A percentile compares a stretch with the other conserved stretches of the same genome.
Evolutionary conservation across 2,329 filamentous ascomycete genomes (phyloP).

Genomic region (Trichophyton rubrum): DNA sequence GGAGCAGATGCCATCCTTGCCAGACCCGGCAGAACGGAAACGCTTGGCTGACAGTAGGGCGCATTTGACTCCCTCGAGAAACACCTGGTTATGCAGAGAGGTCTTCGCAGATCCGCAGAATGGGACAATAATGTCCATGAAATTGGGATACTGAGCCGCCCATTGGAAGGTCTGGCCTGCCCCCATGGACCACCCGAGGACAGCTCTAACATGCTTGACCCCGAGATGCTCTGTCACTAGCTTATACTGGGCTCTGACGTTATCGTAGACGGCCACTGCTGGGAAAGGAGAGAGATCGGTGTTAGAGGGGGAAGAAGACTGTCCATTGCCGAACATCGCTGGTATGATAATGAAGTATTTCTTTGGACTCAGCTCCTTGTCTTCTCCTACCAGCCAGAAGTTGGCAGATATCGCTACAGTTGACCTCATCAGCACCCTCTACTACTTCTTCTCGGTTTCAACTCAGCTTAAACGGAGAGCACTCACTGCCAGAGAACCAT

Average conservation of each 20-base stretch:
- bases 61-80: slow-evolving; percentile 52
- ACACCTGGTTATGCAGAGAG: slow-evolving; percentile 55
- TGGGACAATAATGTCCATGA: slow-evolving; percentile 52
- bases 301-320: slow-evolving; percentile 57
- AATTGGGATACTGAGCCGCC: slow-evolving; percentile 50
- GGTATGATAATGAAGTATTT: slow-evolving; percentile 58
- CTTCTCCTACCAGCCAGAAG: slow-evolving; percentile 57
- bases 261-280: slow-evolving; percentile 53
- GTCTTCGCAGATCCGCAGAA: slow-evolving; percentile 56
- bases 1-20: slow-evolving; percentile 32
- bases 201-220: slow-evolving; percentile 48
- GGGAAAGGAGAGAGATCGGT: slow-evolving; percentile 47
- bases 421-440: background rate
- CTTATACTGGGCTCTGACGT: slow-evolving; percentile 53
- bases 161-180: slow-evolving; percentile 55
- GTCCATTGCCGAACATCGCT: slow-evolving; percentile 56
- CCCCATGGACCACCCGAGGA: slow-evolving; percentile 61
- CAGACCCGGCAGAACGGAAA: slow-evolving; percentile 40
- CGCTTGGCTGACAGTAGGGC: slow-evolving; percentile 47
- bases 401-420: slow-evolving; percentile 51
- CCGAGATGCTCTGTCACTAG: slow-evolving; percentile 53
- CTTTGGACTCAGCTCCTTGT: slow-evolving; percentile 51
- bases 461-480: background rate
- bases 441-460: too few species aligned
- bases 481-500: slow-evolving; percentile 55